These are phyloP conservation scores for Rhazya stricta DNA, from an alignment of 257 asterid genomes.

Conservation along the genomic window DNA sequence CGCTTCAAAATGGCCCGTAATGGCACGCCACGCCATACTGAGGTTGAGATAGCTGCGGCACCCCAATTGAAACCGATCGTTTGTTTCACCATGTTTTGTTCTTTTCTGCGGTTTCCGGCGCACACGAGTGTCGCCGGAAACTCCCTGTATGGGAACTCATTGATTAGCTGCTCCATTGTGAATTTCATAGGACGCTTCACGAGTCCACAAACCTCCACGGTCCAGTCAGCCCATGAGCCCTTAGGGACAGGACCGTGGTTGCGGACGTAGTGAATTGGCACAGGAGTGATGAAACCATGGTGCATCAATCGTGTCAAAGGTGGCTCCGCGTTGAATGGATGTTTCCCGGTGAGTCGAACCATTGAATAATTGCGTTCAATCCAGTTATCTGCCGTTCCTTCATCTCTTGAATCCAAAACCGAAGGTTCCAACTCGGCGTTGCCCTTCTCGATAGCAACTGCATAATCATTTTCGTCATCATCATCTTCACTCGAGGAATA, in stretches of 20 bases:
- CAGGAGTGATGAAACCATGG: slow-evolving; percentile 96
- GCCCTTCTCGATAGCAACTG: slow-evolving; percentile 32
- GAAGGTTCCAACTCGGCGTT: slow-evolving; percentile 66
- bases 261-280: slow-evolving; percentile 91
- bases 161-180: slow-evolving; percentile 60
- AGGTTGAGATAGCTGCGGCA: slow-evolving; percentile 69
- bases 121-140: slow-evolving; percentile 82
- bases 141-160: slow-evolving; percentile 49
- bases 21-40: slow-evolving; percentile 90
- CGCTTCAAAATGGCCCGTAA: slow-evolving; percentile 52
- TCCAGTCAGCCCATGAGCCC: slow-evolving; percentile 64
- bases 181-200: slow-evolving; percentile 53
- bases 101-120: slow-evolving; percentile 88
- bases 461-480: slow-evolving; percentile 31
- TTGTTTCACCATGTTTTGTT: slow-evolving; percentile 85
- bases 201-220: slow-evolving; percentile 69
- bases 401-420: slow-evolving; percentile 56
- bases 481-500: slow-evolving; percentile 46
- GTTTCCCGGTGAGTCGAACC: slow-evolving; percentile 91
- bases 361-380: slow-evolving; percentile 62
- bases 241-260: slow-evolving; percentile 88
- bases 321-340: slow-evolving; percentile 94
- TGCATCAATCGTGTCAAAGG: slow-evolving; percentile 74
- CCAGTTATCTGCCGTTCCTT: slow-evolving; percentile 75
- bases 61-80: slow-evolving; percentile 95